Conservation (phyloP, 1,139 yeast genomes). For the Pichia sorboxylosa region DNA sequence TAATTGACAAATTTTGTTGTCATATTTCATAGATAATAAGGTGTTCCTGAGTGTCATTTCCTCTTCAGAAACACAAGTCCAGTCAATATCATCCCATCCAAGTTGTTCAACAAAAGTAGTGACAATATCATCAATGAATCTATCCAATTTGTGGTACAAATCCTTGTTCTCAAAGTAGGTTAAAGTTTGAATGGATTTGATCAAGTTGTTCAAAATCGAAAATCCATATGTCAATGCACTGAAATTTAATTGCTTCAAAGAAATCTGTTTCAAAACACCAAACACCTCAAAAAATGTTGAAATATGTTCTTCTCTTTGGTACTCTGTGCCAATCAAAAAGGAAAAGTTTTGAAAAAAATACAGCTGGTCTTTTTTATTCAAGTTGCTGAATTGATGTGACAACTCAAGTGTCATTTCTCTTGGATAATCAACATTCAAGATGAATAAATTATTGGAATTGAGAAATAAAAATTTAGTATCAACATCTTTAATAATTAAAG, state of each 20-base stretch:
- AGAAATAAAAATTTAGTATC: conserved; percentile 25
- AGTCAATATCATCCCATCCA: conserved; percentile 18
- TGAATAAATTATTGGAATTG: conserved; percentile 37
- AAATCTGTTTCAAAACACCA: conserved; percentile 19
- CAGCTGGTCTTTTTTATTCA: conserved; percentile 26
- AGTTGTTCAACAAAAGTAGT: conserved; percentile 17
- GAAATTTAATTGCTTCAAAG: conserved; percentile 16
- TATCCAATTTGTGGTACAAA: conserved; percentile 17
- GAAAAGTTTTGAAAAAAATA: conserved; percentile 31
- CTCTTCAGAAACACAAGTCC: conserved; percentile 11
- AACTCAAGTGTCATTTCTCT: conserved; percentile 10
- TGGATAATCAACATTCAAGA: conserved; percentile 19
- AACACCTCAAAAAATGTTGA: conserved; percentile 25
- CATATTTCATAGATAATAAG: conserved; percentile 28
- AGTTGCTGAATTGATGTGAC: conserved; percentile 16
- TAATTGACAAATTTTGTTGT: conserved; percentile 23
- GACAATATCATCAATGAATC: conserved; percentile 16
- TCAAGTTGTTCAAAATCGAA: conserved; percentile 26
- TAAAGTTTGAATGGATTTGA: conserved; percentile 21
- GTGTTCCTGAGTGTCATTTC: conserved; percentile 34
- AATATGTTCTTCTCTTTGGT: conserved; percentile 24
- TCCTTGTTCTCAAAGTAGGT: conserved; percentile 20
- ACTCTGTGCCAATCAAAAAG: conserved; percentile 21
- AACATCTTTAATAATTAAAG: conserved; percentile 25
- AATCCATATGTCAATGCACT: conserved; percentile 22